Percentiles rank a stretch among this genome's conserved stretches.
These are phyloP conservation scores for Kwoniella sp. DNA, from an alignment of 768 basidiomycete genomes.

Conservation along the genomic window DNA sequence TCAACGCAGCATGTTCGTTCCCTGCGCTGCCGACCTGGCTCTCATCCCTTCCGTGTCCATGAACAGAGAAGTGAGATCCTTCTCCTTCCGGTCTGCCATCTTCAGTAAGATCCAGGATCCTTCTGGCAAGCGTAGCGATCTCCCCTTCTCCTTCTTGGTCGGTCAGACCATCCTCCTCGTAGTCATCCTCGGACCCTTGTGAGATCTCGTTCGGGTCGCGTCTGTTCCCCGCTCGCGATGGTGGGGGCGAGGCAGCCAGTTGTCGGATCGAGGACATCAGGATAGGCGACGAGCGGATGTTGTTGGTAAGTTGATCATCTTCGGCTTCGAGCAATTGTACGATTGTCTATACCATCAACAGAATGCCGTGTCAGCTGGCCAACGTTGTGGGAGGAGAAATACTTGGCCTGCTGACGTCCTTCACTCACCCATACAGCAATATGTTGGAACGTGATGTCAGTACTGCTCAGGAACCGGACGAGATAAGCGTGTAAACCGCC, in stretches of 20 bases:
- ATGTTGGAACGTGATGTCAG: slow-evolving; percentile 97
- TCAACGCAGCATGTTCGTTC: slow-evolving; percentile 35
- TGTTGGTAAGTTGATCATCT: slow-evolving; percentile 84
- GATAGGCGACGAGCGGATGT: slow-evolving; percentile 79
- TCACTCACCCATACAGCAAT: slow-evolving; percentile 83
- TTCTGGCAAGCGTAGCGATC: slow-evolving; percentile 78
- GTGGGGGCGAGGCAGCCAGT: slow-evolving; percentile 63
- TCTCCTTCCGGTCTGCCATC: slow-evolving; percentile 41
- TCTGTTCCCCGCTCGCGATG: slow-evolving; percentile 37
- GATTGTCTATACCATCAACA: slow-evolving; percentile 64
- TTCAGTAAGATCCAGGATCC: slow-evolving; percentile 86
- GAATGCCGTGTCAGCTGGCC: not conserved
- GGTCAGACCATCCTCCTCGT: slow-evolving; percentile 61
- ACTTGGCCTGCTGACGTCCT: not conserved
- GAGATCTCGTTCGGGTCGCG: slow-evolving; percentile 48
- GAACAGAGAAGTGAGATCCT: slow-evolving; percentile 11
- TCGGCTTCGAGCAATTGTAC: slow-evolving; percentile 97
- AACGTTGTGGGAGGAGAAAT: too few relatives aligned
- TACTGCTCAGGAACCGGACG: slow-evolving; percentile 86
- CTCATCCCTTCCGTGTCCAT: slow-evolving; percentile 3
- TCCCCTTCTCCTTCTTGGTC: slow-evolving; percentile 75
- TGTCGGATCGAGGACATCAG: slow-evolving; percentile 84
- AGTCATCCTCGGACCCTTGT: slow-evolving; percentile 74
- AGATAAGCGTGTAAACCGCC: slow-evolving; percentile 96
- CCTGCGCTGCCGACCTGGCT: slow-evolving; percentile 21